Percentiles rank a stretch among this genome's conserved stretches.
Conservation (phyloP, 768 basidiomycete species). For the Termitomyces sp. region DNA sequence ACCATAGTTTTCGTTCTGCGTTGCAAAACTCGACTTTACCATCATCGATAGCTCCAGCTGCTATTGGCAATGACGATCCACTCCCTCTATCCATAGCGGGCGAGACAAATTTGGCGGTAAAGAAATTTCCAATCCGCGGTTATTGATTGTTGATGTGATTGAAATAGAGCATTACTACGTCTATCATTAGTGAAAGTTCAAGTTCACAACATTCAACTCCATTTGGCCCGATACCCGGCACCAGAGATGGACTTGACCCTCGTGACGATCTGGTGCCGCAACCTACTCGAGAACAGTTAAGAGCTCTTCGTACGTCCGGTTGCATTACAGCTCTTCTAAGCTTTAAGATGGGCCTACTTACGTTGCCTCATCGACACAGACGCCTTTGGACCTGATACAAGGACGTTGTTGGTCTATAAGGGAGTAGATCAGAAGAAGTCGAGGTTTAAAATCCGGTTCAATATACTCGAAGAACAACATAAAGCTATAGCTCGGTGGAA, state of each 20-base stretch:
- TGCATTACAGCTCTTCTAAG: neutral
- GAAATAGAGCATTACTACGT: neutral
- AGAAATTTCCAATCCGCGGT: neutral
- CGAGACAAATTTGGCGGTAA: neutral
- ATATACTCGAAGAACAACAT: slow-evolving; percentile 19
- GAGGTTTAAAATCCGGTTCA: slow-evolving; percentile 14
- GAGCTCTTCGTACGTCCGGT: neutral
- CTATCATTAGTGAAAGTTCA: neutral
- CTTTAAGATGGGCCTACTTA: neutral
- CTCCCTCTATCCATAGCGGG: neutral
- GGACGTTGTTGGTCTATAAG: neutral
- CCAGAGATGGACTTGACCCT: neutral
- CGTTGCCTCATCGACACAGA: slow-evolving; percentile 6
- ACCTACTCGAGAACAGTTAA: neutral
- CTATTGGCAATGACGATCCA: neutral
- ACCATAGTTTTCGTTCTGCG: neutral
- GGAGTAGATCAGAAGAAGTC: neutral
- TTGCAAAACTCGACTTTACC: neutral
- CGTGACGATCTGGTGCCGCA: neutral
- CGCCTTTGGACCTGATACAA: slow-evolving; percentile 15
- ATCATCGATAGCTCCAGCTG: neutral
- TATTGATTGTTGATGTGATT: neutral
- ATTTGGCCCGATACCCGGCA: neutral
- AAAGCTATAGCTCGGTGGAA: slow-evolving; percentile 29
- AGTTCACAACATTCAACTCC: neutral